These are phyloP conservation scores for Eurotiales sp. DNA, from an alignment of 2,329 filamentous ascomycete genomes.

Conservation along the genomic window DNA sequence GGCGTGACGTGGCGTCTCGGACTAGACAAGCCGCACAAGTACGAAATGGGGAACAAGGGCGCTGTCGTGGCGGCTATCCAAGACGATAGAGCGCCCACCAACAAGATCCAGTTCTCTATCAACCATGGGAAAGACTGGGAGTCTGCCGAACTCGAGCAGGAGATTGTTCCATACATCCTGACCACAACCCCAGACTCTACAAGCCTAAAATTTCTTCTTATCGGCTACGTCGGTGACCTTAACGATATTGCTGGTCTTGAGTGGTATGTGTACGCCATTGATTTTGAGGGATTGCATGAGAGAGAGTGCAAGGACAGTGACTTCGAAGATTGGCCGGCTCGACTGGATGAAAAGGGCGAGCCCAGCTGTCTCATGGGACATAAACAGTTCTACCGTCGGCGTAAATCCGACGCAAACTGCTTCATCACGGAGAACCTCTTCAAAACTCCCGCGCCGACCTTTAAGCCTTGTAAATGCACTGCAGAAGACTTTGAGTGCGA, in stretches of 20 bases:
- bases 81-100: constrained; percentile 58
- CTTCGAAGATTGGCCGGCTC: constrained; percentile 84
- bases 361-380: constrained; percentile 94
- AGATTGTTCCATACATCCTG: constrained; percentile 67
- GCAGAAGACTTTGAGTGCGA: constrained; percentile 92
- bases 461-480: constrained; percentile 74
- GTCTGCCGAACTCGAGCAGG: constrained; percentile 63
- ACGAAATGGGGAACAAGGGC: constrained; percentile 92
- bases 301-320: constrained; percentile 67
- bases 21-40: constrained; percentile 81
- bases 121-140: constrained; percentile 87
- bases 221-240: constrained; percentile 54
- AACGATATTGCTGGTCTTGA: constrained; percentile 25
- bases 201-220: constrained; percentile 81
- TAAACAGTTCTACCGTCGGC: constrained; percentile 77
- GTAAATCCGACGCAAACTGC: constrained; percentile 84
- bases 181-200: constrained; percentile 92
- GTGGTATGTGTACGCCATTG: constrained; percentile 68
- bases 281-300: constrained; percentile 79
- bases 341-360: constrained; percentile 73
- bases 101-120: constrained; percentile 70
- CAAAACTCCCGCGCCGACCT: constrained; percentile 67
- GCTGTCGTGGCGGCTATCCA: constrained; percentile 80
- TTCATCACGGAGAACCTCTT: constrained; percentile 78
- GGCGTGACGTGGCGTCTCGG: constrained; percentile 75